Evolutionary conservation across 208 protist genomes (phyloP), one percentile per base, ranked within the genome.

Genomic region (Trypanosoma mega): DNA sequence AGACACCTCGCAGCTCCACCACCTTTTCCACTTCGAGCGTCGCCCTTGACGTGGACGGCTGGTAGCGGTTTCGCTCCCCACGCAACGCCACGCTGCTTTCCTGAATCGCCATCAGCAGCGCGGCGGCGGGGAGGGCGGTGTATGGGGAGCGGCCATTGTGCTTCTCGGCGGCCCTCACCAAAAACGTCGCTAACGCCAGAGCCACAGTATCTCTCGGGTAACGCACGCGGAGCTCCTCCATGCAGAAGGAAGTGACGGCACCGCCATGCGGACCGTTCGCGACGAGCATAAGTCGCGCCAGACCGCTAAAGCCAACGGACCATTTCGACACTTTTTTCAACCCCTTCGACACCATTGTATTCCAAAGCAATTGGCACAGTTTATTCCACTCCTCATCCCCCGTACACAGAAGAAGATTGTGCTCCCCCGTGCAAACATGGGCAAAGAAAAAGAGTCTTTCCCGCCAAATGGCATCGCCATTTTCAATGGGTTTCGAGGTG

Each of bases 401-500:
- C 26, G 59, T 56, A 12, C 36, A 24, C 0, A 34, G n/a, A 21
- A 57, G 12, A 12, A n/a, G 20, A 50, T 18, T 20, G 4, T 39
- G 6, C 12, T 24, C 12, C n/a, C 26, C 48, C 30, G n/a, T 33
- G 14, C 12, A 29, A 56, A 8, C 21, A 49, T 14, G 20, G 47
- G 2, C 33, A 65, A 65, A 65, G 2, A 57, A 2, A 41, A 65
- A 57, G 3, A 57, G 16, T 24, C 26, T 29, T 21, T 65, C 48
- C 27, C n/a, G 31, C 49, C 59, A 65, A 18, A 65, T 20, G 2
- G 34, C 41, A 14, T 65, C 59, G 16, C 59, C 59, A 31, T 65
- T 41, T 43, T 48, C 24, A 2, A 65, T 20, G 1, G 2, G 7
- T 20, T 29, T 46, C 29, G 59, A 65, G 8, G 59, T 49, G 30